Percentiles rank a stretch among this genome's conserved stretches.
These are phyloP conservation scores for Ustanciosporium gigantosporum DNA, from an alignment of 1,284 basidiomycete genomes.

Conservation along the genomic window DNA sequence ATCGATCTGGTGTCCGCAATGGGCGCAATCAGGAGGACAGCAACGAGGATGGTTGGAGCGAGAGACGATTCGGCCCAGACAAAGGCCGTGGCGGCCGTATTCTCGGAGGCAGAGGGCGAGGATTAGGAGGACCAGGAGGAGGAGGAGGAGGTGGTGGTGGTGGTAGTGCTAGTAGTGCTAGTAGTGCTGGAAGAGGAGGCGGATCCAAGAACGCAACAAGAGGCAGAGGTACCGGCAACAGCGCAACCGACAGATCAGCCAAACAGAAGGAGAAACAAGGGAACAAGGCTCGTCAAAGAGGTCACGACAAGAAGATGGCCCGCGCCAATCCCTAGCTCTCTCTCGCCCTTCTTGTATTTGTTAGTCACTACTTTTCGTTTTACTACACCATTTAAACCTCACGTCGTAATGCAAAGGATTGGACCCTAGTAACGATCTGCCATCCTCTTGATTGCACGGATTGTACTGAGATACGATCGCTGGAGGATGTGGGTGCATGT, in stretches of 20 bases:
- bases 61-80: slow-evolving; percentile 28
- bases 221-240: slow-evolving; percentile 31
- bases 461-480: no score
- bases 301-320: slow-evolving; percentile 40
- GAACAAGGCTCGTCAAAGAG: slow-evolving; percentile 28
- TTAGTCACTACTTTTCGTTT: no score
- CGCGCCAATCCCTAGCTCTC: slow-evolving; percentile 6
- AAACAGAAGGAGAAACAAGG: slow-evolving; percentile 43
- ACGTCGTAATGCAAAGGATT: no score
- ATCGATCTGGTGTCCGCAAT: slow-evolving; percentile 1
- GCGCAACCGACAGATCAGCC: slow-evolving; percentile 20
- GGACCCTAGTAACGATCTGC: no score
- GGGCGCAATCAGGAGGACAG: slow-evolving; percentile 3
- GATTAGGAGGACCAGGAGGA: slow-evolving; percentile 12
- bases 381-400: no score
- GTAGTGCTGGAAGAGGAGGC: slow-evolving; percentile 3
- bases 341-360: no score
- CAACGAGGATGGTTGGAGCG: neutral
- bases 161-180: no score
- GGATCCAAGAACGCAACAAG: slow-evolving; percentile 17
- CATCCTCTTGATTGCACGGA: no score
- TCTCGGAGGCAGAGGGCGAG: slow-evolving; percentile 13
- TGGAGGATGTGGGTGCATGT: no score
- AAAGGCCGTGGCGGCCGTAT: slow-evolving; percentile 37
- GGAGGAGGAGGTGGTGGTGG: slow-evolving; percentile 13